Conservation (phyloP, 192 early-diverging fungal genomes). For the Nowakowskiella sp. region DNA sequence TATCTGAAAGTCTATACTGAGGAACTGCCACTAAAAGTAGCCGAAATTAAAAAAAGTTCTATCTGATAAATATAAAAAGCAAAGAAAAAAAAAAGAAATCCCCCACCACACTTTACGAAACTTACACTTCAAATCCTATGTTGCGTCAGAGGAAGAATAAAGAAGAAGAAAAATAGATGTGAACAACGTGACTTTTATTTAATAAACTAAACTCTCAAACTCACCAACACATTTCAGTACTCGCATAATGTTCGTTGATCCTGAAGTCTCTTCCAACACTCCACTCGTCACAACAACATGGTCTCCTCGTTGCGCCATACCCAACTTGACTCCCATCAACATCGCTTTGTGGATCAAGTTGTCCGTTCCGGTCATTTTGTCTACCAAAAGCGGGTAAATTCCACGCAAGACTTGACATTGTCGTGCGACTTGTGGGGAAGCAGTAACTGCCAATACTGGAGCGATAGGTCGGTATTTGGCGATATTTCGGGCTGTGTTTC, state of each 20-base stretch:
- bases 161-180: too few species aligned
- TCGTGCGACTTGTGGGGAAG: constrained; percentile 40
- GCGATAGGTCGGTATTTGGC: constrained; percentile 90
- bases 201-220: too few species aligned
- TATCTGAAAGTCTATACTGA: too few species aligned
- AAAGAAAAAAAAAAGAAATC: too few species aligned
- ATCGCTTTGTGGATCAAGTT: constrained; percentile 47
- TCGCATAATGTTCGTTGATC: constrained; percentile 46
- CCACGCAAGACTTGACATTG: constrained; percentile 44
- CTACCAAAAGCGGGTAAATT: constrained; percentile 46
- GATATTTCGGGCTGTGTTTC: constrained; percentile 79
- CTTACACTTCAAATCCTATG: too few species aligned
- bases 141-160: too few species aligned
- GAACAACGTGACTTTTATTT: too few species aligned
- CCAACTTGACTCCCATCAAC: constrained; percentile 51
- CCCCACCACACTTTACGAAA: too few species aligned
- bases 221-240: constrained; percentile 42
- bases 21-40: too few species aligned
- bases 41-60: too few species aligned
- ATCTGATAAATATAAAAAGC: too few species aligned
- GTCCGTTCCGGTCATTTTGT: constrained; percentile 42
- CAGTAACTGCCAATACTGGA: constrained; percentile 87
- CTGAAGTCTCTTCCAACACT: constrained; percentile 27
- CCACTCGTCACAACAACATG: constrained; percentile 43
- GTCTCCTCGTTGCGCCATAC: constrained; percentile 45